These are phyloP conservation scores for Laburnicola sp. DNA, from an alignment of 2,329 filamentous ascomycete species.

Conservation along the genomic window DNA sequence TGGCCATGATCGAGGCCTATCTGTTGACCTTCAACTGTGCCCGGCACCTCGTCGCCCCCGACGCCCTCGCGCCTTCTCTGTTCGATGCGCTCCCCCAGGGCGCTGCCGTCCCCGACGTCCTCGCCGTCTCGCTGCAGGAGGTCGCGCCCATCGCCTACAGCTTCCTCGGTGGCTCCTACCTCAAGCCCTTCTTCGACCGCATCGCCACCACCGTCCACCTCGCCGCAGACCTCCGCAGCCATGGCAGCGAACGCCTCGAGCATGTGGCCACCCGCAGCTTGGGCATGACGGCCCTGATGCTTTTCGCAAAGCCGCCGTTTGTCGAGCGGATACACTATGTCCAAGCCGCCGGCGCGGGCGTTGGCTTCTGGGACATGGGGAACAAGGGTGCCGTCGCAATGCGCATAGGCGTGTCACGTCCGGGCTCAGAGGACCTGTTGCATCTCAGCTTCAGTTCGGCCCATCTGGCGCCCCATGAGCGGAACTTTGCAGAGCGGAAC, in stretches of 20 bases:
- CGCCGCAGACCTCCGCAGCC: constrained; percentile 58
- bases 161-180: constrained; percentile 81
- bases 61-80: constrained; percentile 72
- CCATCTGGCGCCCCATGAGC: constrained; percentile 87
- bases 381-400: constrained; percentile 93
- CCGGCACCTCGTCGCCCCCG: constrained; percentile 68
- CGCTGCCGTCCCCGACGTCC: constrained; percentile 64
- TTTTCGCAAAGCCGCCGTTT: constrained; percentile 71
- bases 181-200: constrained; percentile 73
- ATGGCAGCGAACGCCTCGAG: constrained; percentile 60
- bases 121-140: constrained; percentile 79
- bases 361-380: constrained; percentile 85
- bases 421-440: constrained; percentile 50
- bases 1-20: constrained; percentile 64
- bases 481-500: constrained; percentile 73
- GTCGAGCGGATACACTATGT: constrained; percentile 64
- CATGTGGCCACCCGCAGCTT: constrained; percentile 73
- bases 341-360: constrained; percentile 80
- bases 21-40: constrained; percentile 90
- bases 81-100: constrained; percentile 43
- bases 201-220: constrained; percentile 73
- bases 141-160: constrained; percentile 80
- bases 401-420: constrained; percentile 62
- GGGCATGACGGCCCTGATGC: constrained; percentile 86
- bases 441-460: constrained; percentile 84